Base-by-base conservation (phyloP, 768 basidiomycete species). In the Russula griseocarnosa region DNA sequence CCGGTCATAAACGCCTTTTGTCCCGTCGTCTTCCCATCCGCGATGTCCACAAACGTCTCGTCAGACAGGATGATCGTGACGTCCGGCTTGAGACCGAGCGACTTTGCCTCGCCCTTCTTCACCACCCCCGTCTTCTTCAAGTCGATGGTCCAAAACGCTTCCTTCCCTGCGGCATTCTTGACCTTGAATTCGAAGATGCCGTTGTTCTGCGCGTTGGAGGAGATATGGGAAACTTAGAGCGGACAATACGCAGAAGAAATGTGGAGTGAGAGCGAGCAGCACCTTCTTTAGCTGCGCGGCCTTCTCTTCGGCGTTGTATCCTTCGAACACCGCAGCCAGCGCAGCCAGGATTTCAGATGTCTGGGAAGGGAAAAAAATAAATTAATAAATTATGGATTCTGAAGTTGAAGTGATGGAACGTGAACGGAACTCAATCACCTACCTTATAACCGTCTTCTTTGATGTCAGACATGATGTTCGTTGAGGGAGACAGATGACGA, bases 1-100 rank as follows among this genome's bases (percentile, higher is more conserved):
- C 94, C 94, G 8, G 90, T 91, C 90, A 98, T 92, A 79, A 94
- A 97, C 24, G 94, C 94, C 73, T 94, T 94, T 76, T 97, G 94
- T 22, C 92, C 94, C 70, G 90, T 92, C 51, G 89, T 78, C 88
- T 92, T 90, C 71, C 88, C 90, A 44, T 76, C 72, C 4, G 90
- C 86, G 40, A 98, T 79, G 46, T 86, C 81, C 34, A 79, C 74
- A 71, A 94, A 86, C 11, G 86, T 86, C 22, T 89, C 88, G 74
- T 93, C 91, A 36, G 83, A 81, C 68, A 94, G 79, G 59, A 87
- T 79, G 74, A 96, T 83, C 20, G 88, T 87, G 62, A 94, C 92
- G 71, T 95, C 92, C 6, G 90, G 78, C 74, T 94, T 92, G 62
- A 85, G 80, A 67, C 84, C 81, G 11, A 85, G 82, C 24, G 66